Conservation (phyloP, 129 eudicot genomes). For the Smallanthus sonchifolius region DNA sequence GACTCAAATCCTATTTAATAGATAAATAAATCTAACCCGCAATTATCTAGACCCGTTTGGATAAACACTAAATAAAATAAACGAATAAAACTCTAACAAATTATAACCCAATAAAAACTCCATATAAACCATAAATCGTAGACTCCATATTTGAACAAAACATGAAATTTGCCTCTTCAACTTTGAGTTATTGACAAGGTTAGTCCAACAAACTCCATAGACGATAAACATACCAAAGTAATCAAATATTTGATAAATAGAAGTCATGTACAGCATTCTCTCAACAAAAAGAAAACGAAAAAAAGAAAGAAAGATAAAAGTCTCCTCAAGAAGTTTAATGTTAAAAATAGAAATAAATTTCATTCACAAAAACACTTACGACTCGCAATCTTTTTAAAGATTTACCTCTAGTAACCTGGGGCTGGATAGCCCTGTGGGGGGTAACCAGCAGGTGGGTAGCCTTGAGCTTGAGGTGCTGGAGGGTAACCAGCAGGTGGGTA, state of each 20-base stretch:
- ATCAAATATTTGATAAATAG: constrained; percentile 11
- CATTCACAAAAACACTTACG: constrained; percentile 10
- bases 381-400: not conserved
- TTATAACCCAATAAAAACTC: too few relatives aligned
- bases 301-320: not conserved
- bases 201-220: too few relatives aligned
- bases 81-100: too few relatives aligned
- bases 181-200: too few relatives aligned
- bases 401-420: constrained; percentile 54
- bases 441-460: constrained; percentile 52
- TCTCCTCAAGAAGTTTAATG: constrained; percentile 10
- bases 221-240: not conserved
- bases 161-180: too few relatives aligned
- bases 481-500: constrained; percentile 53
- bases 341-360: not conserved
- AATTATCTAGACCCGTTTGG: too few relatives aligned
- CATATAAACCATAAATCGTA: too few relatives aligned
- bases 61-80: too few relatives aligned
- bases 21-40: too few relatives aligned
- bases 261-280: constrained; percentile 20
- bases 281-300: not conserved
- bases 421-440: constrained; percentile 46
- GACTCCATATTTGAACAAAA: too few relatives aligned
- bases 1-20: too few relatives aligned
- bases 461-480: constrained; percentile 16